Evolutionary conservation across 2,329 filamentous ascomycete species (phyloP), one percentile per base, ranked within the genome.

Genomic region (Cryoendolithus antarcticus): DNA sequence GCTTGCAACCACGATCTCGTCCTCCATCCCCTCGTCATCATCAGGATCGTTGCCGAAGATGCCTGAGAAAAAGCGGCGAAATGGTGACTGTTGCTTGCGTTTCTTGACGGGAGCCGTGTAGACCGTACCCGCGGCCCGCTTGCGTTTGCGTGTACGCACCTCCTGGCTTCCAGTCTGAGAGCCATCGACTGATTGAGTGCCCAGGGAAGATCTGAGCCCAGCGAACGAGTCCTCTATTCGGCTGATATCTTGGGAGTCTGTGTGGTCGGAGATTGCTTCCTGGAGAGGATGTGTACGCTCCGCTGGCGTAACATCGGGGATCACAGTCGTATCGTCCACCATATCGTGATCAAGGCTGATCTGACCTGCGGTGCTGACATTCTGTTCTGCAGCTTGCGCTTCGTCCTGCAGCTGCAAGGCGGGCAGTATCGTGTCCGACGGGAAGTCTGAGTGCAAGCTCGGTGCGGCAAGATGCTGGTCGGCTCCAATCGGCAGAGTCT

Each of bases 1-100:
- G 32, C 48, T 52, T n/a, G 55, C 57, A 13, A 66, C 59, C 10
- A 62, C 52, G 35, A 66, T 65, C 39, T 60, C 62, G 32, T 63
- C 62, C 15, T 53, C 53, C 12, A 63, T 54, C 4, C 51, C 54
- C 5, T 62, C 58, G 2, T 58, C 51, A 3, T 58, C 51, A 9
- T 41, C 42, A 9, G 43, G 34, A 33, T 53, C 48, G 11, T 42
- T 48, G 6, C 48, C 45, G 3, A 48, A 41, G 10, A 55, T 44
- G 21, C 39, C 45, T 12, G 46, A 46, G 35, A 54, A 40, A 28
- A 50, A 51, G 13, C 44, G 49, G 32, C 53, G 54, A 30, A 55
- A 43, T 4, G 52, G 55, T 7, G 56, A 57, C 12, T 47, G 42
- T 4, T 45, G 40, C 35, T 53, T 58, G 10, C 48, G 48, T 39